Evolutionary conservation across 805 yeast genomes (phyloP).

Genomic region (Kuraishia cidri): DNA sequence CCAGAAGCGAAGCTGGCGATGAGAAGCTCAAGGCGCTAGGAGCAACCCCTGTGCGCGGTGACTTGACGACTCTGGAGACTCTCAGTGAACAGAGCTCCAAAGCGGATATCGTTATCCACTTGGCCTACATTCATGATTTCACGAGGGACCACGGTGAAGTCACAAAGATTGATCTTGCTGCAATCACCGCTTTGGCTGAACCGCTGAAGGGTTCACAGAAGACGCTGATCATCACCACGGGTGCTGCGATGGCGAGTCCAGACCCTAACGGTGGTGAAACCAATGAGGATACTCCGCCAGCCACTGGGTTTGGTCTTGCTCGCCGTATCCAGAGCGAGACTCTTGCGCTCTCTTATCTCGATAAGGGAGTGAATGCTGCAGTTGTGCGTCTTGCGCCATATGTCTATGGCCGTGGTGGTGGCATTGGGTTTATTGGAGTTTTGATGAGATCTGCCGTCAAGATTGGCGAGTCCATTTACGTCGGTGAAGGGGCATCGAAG

Average conservation of each 20-base stretch:
- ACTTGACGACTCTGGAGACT: slow-evolving; percentile 16
- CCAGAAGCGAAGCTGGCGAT: slow-evolving; percentile 21
- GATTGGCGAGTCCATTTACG: slow-evolving; percentile 14
- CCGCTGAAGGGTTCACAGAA: slow-evolving; percentile 20
- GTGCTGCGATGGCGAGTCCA: slow-evolving; percentile 7
- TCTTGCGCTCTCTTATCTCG: slow-evolving; percentile 7
- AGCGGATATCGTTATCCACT: slow-evolving; percentile 27
- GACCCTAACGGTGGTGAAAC: slow-evolving; percentile 6
- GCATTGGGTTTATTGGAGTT: slow-evolving; percentile 14
- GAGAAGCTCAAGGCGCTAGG: slow-evolving; percentile 16
- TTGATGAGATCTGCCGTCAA: slow-evolving; percentile 10
- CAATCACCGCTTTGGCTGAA: slow-evolving; percentile 16
- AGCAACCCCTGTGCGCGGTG: slow-evolving; percentile 16
- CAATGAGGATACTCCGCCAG: slow-evolving; percentile 5
- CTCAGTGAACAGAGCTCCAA: slow-evolving; percentile 16
- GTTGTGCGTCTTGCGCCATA: slow-evolving; percentile 20
- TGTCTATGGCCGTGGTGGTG: slow-evolving; percentile 22
- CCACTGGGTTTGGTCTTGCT: background rate
- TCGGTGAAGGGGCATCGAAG: slow-evolving; percentile 18
- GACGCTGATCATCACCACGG: slow-evolving; percentile 16
- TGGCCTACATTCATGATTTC: slow-evolving; percentile 25
- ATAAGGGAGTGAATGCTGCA: slow-evolving; percentile 17
- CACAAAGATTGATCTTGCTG: slow-evolving; percentile 15
- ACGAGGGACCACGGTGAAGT: slow-evolving; percentile 8
- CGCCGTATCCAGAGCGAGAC: slow-evolving; percentile 11